Conservation (phyloP, 2,329 filamentous ascomycete genomes). For the Hypoxylon sp. region DNA sequence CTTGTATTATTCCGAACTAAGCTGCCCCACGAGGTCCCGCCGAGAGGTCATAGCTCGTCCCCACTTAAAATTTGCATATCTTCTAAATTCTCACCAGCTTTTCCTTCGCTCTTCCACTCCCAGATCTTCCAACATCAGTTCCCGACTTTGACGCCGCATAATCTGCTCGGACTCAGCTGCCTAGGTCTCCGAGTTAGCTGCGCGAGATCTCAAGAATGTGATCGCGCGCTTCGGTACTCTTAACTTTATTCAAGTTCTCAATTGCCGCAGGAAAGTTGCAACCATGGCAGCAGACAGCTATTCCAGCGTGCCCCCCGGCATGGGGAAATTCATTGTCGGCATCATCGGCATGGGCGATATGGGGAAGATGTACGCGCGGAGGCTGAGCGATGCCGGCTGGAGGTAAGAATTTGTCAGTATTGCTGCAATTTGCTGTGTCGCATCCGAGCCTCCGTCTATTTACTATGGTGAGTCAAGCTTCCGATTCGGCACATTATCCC, state of each 20-base stretch:
- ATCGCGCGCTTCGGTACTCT: slow-evolving; percentile 23
- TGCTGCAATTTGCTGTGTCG: slow-evolving; percentile 20
- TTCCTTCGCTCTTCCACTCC: slow-evolving; percentile 30
- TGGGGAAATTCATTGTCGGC: slow-evolving; percentile 84
- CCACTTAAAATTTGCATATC: slow-evolving; percentile 36
- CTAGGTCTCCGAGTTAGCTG: background rate
- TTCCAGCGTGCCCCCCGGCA: slow-evolving; percentile 58
- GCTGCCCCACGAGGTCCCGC: background rate
- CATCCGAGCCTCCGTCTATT: slow-evolving; percentile 45
- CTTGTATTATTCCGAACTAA: slow-evolving; percentile 10
- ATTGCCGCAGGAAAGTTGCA: slow-evolving; percentile 22
- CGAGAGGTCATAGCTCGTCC: slow-evolving; percentile 6
- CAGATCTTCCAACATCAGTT: slow-evolving; percentile 15
- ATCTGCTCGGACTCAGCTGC: slow-evolving; percentile 13
- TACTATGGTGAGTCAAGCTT: slow-evolving; percentile 58
- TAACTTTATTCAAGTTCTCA: slow-evolving; percentile 33
- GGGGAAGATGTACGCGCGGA: slow-evolving; percentile 97
- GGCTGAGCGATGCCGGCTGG: slow-evolving; percentile 93
- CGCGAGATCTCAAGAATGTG: slow-evolving; percentile 45
- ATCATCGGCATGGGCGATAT: slow-evolving; percentile 99
- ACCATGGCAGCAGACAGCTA: slow-evolving; percentile 48
- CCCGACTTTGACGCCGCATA: slow-evolving; percentile 7
- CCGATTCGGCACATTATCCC: slow-evolving; percentile 43
- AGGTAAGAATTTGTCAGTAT: slow-evolving; percentile 74
- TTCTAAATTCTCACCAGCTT: slow-evolving; percentile 27